These are phyloP conservation scores for Gaertneriomyces sp. DNA, from an alignment of 192 early-diverging fungal genomes.

Conservation along the genomic window DNA sequence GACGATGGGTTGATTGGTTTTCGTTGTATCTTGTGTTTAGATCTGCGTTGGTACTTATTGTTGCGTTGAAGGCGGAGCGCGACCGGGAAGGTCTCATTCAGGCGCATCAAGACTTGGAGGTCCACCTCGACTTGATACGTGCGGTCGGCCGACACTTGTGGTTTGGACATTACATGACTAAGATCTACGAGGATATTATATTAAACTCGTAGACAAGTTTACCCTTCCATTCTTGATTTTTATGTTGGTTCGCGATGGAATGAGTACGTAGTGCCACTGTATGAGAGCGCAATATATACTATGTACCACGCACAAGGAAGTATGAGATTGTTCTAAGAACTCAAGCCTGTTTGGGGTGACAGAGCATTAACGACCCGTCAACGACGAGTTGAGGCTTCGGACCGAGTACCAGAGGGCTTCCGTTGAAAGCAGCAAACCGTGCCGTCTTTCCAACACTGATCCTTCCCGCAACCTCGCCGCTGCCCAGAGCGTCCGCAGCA, in stretches of 20 bases:
- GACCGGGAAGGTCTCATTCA: slow-evolving; percentile 15
- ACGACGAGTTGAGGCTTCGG: slow-evolving; percentile 54
- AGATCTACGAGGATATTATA: slow-evolving; percentile 19
- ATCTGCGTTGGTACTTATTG: slow-evolving; percentile 14
- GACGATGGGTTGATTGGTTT: slow-evolving; percentile 20
- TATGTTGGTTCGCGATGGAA: too few species aligned
- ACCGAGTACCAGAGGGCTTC: slow-evolving; percentile 61
- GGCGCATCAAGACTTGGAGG: slow-evolving; percentile 19
- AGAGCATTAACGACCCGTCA: slow-evolving; percentile 50
- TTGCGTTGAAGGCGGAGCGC: slow-evolving; percentile 15
- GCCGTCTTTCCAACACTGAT: slow-evolving; percentile 36
- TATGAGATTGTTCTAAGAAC: background rate
- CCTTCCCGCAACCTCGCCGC: slow-evolving; percentile 12
- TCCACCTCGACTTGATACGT: slow-evolving; percentile 17
- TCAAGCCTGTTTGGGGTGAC: slow-evolving; percentile 37
- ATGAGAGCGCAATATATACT: too few species aligned
- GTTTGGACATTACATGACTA: slow-evolving; percentile 21
- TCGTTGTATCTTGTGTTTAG: slow-evolving; percentile 19
- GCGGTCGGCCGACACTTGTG: slow-evolving; percentile 25
- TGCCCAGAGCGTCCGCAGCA: slow-evolving; percentile 52
- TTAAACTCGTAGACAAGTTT: too few species aligned
- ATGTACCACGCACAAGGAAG: too few species aligned
- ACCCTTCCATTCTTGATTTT: too few species aligned
- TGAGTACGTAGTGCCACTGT: too few species aligned
- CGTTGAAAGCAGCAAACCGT: slow-evolving; percentile 60